A percentile compares a stretch with the other conserved stretches of the same genome.
These are phyloP conservation scores for Trypethelium eluteriae DNA, from an alignment of 495 filamentous ascomycete species.

Conservation along the genomic window DNA sequence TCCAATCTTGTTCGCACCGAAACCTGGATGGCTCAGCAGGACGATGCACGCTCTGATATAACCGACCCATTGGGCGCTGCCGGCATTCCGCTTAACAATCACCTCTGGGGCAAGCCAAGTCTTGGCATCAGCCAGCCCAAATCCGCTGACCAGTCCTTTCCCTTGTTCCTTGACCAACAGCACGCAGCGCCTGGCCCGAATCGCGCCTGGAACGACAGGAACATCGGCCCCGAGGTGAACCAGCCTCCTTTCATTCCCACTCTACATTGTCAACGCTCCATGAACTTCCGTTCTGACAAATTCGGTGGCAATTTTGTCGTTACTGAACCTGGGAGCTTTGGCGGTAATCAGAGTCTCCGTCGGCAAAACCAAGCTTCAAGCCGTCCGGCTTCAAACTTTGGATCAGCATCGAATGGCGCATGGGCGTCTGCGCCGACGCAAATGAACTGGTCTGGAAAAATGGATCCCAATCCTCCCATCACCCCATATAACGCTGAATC, in stretches of 20 bases:
- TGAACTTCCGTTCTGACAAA: constrained; percentile 18
- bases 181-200: neutral
- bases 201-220: constrained; percentile 3
- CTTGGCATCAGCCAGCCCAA: neutral
- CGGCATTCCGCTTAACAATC: neutral
- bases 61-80: constrained; percentile 2
- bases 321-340: constrained; percentile 35
- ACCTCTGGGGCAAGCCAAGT: neutral
- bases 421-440: neutral
- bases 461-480: constrained; percentile 31
- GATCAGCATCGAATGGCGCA: constrained; percentile 28
- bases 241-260: constrained; percentile 4
- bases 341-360: constrained; percentile 36
- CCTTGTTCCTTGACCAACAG: constrained; percentile 1
- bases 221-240: neutral
- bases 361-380: constrained; percentile 37
- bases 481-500: constrained; percentile 23
- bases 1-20: neutral
- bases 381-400: constrained; percentile 34
- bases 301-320: constrained; percentile 33
- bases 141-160: neutral
- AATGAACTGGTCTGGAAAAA: constrained; percentile 1
- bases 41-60: neutral
- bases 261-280: constrained; percentile 22
- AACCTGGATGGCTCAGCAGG: constrained; percentile 5